Evolutionary conservation across 225 moss, liverwort and hornwort genomes (phyloP), one percentile per base, ranked within the genome.

Genomic region (Pseudisothecium myosuroides): DNA sequence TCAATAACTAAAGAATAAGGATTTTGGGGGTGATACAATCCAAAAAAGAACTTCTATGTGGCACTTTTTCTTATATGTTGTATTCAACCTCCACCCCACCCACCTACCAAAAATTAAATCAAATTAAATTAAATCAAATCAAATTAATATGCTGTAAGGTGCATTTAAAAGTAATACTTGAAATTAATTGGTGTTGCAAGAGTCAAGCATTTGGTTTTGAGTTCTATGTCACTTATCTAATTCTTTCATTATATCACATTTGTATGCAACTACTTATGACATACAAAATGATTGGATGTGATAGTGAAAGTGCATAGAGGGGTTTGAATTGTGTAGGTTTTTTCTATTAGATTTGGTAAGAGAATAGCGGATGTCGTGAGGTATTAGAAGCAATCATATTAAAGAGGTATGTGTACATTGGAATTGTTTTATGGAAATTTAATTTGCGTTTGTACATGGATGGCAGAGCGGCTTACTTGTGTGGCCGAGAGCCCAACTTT

Each of bases 401-500:
- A 41, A 58, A 36, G 37, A 49, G 28, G 20, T 61, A 24, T 10
- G 6, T 61, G 20, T 50, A 1, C 54, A 7, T 55, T 54, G 45
- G 45, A 80, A 37, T 21, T 18, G 1, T 62, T 41, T 59, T 28
- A 21, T 43, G 1, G 3, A 56, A 26, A 61, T 61, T n/a, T 37
- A 4, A 37, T 16, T 73, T 69, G 41, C 54, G 8, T 19, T 6
- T 89, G 52, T 50, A 16, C 20, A 62, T 89, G 76, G 81, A 69
- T 90, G 64, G 52, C 71, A 94, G 94, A 83, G 94, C 94, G 28
- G 94, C 94, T 73, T 94, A 92, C 26, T 92, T 94, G 85, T 94
- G 94, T 88, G 94, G 94, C 36, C 87, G 94, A 20, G 93, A 93
- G 56, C 91, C 94, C 62, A 94, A 94, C 85, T 94, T 94, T 7